Percentiles rank a stretch among this genome's conserved stretches.
These are phyloP conservation scores for Podila clonocystis DNA, from an alignment of 192 early-diverging fungal genomes.

Conservation along the genomic window DNA sequence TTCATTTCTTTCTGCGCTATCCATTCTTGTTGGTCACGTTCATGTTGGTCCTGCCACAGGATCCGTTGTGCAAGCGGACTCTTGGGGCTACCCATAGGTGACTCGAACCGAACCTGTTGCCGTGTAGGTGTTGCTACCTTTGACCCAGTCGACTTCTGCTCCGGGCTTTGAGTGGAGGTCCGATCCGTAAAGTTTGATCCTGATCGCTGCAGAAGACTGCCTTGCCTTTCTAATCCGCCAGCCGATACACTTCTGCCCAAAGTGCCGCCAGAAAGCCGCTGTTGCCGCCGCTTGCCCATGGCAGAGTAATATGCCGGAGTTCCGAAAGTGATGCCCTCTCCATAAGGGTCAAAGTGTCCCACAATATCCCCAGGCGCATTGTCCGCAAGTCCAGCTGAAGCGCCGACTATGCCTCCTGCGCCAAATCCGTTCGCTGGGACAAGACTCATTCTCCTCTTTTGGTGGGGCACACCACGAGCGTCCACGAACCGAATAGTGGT, in stretches of 20 bases:
- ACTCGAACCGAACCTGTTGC: not conserved
- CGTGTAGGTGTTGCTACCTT: not conserved
- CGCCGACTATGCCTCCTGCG: not conserved
- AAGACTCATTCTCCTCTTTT: not conserved
- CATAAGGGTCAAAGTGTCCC: not conserved
- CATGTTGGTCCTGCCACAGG: not conserved
- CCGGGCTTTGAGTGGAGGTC: not conserved
- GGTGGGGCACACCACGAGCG: not conserved
- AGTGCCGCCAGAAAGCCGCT: no score
- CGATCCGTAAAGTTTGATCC: not conserved
- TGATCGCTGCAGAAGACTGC: not conserved
- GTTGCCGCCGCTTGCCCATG: no score
- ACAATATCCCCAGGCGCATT: not conserved
- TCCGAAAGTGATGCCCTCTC: not conserved
- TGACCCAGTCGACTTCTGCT: not conserved
- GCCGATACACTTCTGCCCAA: not conserved
- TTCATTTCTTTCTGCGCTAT: not conserved
- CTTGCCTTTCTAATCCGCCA: not conserved
- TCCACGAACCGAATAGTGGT: constrained; percentile 1
- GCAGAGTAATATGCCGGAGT: not conserved
- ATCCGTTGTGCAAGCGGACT: not conserved
- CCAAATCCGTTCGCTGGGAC: not conserved
- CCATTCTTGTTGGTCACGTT: not conserved
- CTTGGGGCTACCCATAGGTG: not conserved
- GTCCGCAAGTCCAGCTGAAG: no score